phyloP scores from a whole-genome alignment of 768 basidiomycete genomes.

The Chalciporus piperatus region DNA sequence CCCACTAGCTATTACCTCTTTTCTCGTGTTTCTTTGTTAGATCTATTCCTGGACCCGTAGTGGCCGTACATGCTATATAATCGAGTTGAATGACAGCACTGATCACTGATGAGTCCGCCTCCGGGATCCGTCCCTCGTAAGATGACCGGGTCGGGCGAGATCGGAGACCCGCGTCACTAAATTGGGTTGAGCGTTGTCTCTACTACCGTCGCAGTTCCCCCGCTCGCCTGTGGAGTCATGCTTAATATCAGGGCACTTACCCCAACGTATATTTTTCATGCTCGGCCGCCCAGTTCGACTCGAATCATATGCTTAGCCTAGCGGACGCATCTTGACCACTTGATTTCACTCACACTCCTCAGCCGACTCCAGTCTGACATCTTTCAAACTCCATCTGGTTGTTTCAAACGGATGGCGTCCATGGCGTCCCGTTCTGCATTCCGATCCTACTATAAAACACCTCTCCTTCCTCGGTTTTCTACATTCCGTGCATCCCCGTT shows the following conservation, averaged over 20 bases:
- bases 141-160: neutral
- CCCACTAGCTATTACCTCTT: neutral
- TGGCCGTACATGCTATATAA: too few species aligned
- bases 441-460: neutral
- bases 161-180: neutral
- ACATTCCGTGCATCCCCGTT: conserved; percentile 14
- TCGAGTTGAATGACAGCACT: too few species aligned
- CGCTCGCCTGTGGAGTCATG: too few species aligned
- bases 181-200: neutral
- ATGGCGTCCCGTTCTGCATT: neutral
- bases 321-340: neutral
- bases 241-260: too few species aligned
- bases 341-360: neutral
- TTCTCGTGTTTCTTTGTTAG: neutral
- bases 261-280: too few species aligned
- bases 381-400: too few species aligned
- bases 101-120: too few species aligned
- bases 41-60: too few species aligned
- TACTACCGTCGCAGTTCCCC: neutral
- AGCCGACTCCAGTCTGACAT: too few species aligned
- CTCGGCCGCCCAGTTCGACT: too few species aligned
- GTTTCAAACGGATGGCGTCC: neutral
- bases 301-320: too few species aligned
- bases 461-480: neutral
- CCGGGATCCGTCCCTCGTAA: neutral